Percentiles rank a stretch among this genome's conserved stretches.
Evolutionary conservation across 768 basidiomycete species (phyloP).

Genomic region (Pleurotus tuoliensis): DNA sequence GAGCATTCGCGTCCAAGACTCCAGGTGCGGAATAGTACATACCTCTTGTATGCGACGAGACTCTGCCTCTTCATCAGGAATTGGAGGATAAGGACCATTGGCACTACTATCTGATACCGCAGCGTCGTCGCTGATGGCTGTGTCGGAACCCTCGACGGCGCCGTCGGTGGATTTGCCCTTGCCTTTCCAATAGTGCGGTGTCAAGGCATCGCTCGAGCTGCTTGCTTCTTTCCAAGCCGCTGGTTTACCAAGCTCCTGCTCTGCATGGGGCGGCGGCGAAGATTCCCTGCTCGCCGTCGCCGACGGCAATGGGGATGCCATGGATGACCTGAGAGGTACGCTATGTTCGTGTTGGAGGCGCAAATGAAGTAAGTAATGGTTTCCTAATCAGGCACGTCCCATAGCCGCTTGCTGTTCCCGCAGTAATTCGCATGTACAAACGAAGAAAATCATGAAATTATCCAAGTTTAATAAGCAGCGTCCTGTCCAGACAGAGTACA

Average conservation of each 20-base stretch:
- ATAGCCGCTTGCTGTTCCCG: no score
- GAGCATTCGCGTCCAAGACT: slow-evolving; percentile 5
- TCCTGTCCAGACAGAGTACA: slow-evolving; percentile 4
- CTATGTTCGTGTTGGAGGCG: no score
- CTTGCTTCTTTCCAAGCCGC: neutral
- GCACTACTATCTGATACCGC: slow-evolving; percentile 17
- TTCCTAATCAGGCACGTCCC: no score
- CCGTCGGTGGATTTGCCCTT: slow-evolving; percentile 26
- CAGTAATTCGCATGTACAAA: neutral
- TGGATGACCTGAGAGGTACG: neutral
- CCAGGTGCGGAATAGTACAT: slow-evolving; percentile 11
- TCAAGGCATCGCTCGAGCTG: neutral
- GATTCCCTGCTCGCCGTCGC: neutral
- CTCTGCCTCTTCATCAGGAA: slow-evolving; percentile 61
- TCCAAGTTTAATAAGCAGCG: neutral
- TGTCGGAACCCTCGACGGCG: slow-evolving; percentile 11
- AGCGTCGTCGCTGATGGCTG: slow-evolving; percentile 7
- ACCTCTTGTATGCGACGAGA: slow-evolving; percentile 73
- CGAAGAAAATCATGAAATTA: slow-evolving; percentile 3
- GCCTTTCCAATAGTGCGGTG: slow-evolving; percentile 21
- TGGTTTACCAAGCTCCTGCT: slow-evolving; percentile 39
- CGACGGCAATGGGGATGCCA: slow-evolving; percentile 3
- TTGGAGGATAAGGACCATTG: slow-evolving; percentile 57
- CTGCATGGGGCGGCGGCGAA: slow-evolving; percentile 32
- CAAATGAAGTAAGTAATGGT: no score